Evolutionary conservation across 1,284 basidiomycete genomes (phyloP).

Genomic region (Cryptococcus wingfieldii): DNA sequence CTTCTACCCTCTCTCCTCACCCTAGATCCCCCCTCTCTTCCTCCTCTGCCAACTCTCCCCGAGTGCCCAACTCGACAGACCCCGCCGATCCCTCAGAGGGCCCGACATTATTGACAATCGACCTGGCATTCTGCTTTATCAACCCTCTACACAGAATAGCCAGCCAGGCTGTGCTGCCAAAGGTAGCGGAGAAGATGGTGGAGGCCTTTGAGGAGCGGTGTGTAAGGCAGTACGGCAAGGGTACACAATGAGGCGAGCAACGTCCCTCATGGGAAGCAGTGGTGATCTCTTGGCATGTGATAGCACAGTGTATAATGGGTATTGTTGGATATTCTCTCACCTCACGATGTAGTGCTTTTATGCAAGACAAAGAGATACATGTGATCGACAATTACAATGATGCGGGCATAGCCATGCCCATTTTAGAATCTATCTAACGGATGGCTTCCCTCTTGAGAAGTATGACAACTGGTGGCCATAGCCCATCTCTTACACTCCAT

Average conservation of each 20-base stretch:
- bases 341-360: too few species aligned
- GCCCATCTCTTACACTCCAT: not conserved
- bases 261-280: not conserved
- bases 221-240: conserved; percentile 60
- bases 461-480: not conserved
- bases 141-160: conserved; percentile 80
- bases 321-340: not conserved
- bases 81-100: conserved; percentile 29
- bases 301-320: not conserved
- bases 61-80: conserved; percentile 9
- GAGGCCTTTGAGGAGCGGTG: conserved; percentile 85
- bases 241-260: conserved; percentile 4
- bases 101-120: conserved; percentile 71
- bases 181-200: conserved; percentile 84
- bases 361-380: not conserved
- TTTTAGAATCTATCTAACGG: not conserved
- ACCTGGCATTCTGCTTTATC: conserved; percentile 79
- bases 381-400: not conserved
- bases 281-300: not conserved
- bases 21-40: conserved; percentile 14
- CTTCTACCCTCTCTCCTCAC: conserved; percentile 52
- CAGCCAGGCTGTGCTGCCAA: conserved; percentile 75
- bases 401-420: too few species aligned
- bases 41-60: conserved; percentile 8
- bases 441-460: not conserved